Percentiles rank a stretch among this genome's conserved stretches.
Evolutionary conservation across 768 basidiomycete species (phyloP).

Genomic region (Lepiota subincarnata): DNA sequence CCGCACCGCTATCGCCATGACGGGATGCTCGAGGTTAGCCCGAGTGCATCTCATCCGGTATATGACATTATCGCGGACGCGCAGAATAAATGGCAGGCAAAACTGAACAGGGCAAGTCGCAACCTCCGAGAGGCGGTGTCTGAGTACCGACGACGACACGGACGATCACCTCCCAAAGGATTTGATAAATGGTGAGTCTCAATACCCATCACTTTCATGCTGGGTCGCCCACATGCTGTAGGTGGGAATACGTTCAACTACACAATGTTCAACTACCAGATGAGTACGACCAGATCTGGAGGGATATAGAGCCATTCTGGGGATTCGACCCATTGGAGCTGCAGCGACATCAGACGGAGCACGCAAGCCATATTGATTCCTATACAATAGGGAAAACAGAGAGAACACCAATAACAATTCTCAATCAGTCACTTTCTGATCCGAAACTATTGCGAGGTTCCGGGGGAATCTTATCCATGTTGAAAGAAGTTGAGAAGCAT

Average conservation of each 20-base stretch:
- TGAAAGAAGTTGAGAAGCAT: conserved; percentile 32
- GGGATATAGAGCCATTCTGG: conserved; percentile 40
- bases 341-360: conserved; percentile 20
- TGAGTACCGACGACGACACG: conserved; percentile 77
- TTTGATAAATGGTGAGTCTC: conserved; percentile 78
- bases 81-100: conserved; percentile 56
- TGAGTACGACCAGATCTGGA: conserved; percentile 50
- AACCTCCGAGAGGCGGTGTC: conserved; percentile 70
- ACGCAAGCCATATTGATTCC: conserved; percentile 27
- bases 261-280: conserved; percentile 47
- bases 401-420: not conserved
- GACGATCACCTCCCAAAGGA: conserved; percentile 71
- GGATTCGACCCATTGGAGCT: conserved; percentile 33
- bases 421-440: conserved; percentile 9
- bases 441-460: conserved; percentile 25
- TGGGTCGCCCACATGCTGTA: conserved; percentile 24
- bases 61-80: conserved; percentile 70
- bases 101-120: conserved; percentile 64
- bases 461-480: conserved; percentile 26
- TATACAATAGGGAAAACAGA: conserved; percentile 32
- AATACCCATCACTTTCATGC: not conserved
- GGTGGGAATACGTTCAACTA: conserved; percentile 37
- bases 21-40: conserved; percentile 39
- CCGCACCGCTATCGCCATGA: conserved; percentile 31
- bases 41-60: conserved; percentile 64